These are phyloP conservation scores for Diplodia intermedia DNA, from an alignment of 2,329 filamentous ascomycete genomes.

Conservation along the genomic window DNA sequence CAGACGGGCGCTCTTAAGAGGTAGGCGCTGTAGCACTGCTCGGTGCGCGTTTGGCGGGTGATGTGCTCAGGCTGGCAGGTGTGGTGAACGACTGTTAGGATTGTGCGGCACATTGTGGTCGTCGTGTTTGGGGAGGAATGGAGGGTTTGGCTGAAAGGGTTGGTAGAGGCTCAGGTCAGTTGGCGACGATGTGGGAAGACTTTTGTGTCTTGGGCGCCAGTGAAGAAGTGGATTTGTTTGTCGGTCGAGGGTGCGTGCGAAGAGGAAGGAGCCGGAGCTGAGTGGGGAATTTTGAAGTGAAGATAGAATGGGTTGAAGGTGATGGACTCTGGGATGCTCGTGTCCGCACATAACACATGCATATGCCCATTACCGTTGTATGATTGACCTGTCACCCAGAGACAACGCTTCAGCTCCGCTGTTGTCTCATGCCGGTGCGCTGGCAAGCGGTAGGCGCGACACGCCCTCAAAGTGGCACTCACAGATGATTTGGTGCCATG, in stretches of 20 bases:
- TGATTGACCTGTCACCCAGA: not conserved
- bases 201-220: not conserved
- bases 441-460: conserved; percentile 1
- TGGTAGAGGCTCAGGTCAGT: not conserved
- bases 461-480: not conserved
- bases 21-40: conserved; percentile 1
- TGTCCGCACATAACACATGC: not conserved
- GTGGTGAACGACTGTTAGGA: not conserved
- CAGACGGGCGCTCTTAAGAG: not conserved
- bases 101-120: conserved; percentile 2
- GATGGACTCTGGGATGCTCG: not conserved
- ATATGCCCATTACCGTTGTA: not conserved
- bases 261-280: not conserved
- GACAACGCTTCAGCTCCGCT: not conserved
- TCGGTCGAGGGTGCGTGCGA: not conserved
- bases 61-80: not conserved
- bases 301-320: not conserved
- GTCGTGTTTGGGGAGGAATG: not conserved
- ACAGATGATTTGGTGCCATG: not conserved
- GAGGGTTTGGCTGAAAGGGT: not conserved
- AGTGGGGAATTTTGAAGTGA: not conserved
- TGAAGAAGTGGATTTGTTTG: not conserved
- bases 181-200: not conserved
- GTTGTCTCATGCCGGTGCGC: not conserved
- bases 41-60: not conserved